Evolutionary conservation across 106 monocot genomes (phyloP), one percentile per base, ranked within the genome.

Genomic region (Apostasia shenzhenica): DNA sequence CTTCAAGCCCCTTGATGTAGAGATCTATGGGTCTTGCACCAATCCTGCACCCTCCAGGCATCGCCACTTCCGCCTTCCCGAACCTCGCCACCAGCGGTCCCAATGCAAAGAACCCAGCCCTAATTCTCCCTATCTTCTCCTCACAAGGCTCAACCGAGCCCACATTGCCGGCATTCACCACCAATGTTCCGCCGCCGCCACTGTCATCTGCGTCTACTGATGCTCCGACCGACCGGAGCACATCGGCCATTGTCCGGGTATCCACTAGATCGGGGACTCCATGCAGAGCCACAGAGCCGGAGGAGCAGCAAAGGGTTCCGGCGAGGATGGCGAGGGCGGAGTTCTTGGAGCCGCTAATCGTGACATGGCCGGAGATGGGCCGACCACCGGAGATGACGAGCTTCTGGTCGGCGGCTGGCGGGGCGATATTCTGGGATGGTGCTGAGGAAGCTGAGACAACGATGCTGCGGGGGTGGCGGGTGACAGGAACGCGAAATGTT

Each of bases 301-400:
- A 14, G 74, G 80, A 68, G 74, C 76, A 85, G 73, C 84, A 85
- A 13, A 85, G 70, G 26, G 84, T 48, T 2, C 70, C 81, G 44
- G 84, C 84, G 70, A 85, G 81, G 67, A 85, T 14, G 38, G 80
- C 84, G 9, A 85, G 75, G 57, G 84, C 66, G 60, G 81, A 66
- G 81, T 85, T 85, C 80, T 85, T 85, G 42, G 84, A 85, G 41
- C 84, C 81, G 70, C 74, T 71, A 71, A 85, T 67, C 41, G 38
- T 4, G 43, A 72, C 81, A 58, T 81, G 84, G 58, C 81, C 84
- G 56, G 84, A 77, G 63, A 85, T 74, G n/a, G 26, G 74, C 47
- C 61, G 71, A 37, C 74, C 70, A 6, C 84, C 81, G 63, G 67
- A 39, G 62, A 85, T 71, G 50, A 81, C 46, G 59, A 85, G 67